Base-by-base conservation (phyloP, 2,329 filamentous ascomycete species). In the Pseudofabraea citricarpa region DNA sequence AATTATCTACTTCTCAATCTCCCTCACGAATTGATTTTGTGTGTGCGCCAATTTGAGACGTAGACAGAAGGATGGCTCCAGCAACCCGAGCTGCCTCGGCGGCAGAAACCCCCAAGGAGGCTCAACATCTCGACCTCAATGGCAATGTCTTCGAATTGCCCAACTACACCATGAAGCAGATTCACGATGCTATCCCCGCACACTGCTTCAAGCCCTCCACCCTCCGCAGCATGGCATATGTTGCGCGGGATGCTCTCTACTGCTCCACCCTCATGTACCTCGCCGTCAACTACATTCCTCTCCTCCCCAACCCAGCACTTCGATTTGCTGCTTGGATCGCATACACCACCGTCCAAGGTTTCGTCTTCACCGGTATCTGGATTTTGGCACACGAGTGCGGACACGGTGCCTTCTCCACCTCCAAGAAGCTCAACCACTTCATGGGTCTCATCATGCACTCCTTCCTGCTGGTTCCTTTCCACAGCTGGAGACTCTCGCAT, bases 301-400 rank as follows among this genome's bases (percentile, higher is more conserved):
- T 63, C 40, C 67, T 82, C 43, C 64, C 69, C 47, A 67, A 71
- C 50, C 56, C 64, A 24, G 57, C 60, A 47, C 60, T 71, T 33
- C 74, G 77, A 47, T 60, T 66, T 47, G 57, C 65, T 10, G 73
- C 75, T 45, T 85, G 79, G 79, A 64, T 66, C 19, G 63, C 66
- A 37, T 86, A 87, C 60, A 77, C 78, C 51, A 83, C 79, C 59
- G 57, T 79, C 29, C 80, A 85, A 64, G 83, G 83, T 41, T 75
- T 83, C 33, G 68, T 85, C 53, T 79, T 80, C 60, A 85, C 81
- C 4, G 83, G 83, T 5, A 69, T 87, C 57, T 87, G 83, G 83
- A 82, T 85, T 53, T 69, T 87, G 35, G 83, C 78, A 7, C 83
- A 87, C 60, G 84, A 87, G 60, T 83, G 79, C 59, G 84, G 84